Percentiles rank a stretch among this genome's conserved stretches.
phyloP scores from a whole-genome alignment of 176 grass and related monocot species.

The Raddia guianensis region DNA sequence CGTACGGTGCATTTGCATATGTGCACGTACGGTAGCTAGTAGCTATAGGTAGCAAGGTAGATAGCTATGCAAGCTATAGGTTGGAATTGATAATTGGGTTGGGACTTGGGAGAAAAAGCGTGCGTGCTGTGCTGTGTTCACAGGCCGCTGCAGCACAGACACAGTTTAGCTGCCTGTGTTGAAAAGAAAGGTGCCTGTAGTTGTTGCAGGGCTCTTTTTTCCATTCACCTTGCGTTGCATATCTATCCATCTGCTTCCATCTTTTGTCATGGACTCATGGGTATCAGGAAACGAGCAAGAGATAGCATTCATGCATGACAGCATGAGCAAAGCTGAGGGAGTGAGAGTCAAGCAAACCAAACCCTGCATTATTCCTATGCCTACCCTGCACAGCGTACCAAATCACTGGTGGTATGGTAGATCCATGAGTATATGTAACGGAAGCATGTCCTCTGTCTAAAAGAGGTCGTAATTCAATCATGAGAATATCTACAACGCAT shows the following conservation, averaged over 20 bases:
- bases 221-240: constrained; percentile 12
- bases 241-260: not conserved
- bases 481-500: too few species aligned
- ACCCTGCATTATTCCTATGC: not conserved
- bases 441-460: too few species aligned
- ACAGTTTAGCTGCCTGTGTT: not conserved
- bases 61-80: not conserved
- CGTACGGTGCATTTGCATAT: too few species aligned
- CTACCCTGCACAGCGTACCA: not conserved
- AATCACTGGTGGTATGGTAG: too few species aligned
- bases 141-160: constrained; percentile 9
- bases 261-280: constrained; percentile 17
- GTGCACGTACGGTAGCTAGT: too few species aligned
- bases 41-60: too few species aligned
- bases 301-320: not conserved
- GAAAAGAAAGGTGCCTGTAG: constrained; percentile 57
- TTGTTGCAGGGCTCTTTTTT: constrained; percentile 44
- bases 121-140: constrained; percentile 32
- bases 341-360: too few species aligned
- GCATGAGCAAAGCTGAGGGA: too few species aligned
- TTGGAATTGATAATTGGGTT: not conserved
- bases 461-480: too few species aligned
- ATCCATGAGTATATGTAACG: too few species aligned
- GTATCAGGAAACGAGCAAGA: not conserved
- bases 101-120: constrained; percentile 1